A percentile compares a stretch with the other conserved stretches of the same genome.
Conservation (phyloP, 495 filamentous ascomycete species). For the Xylaria curta region DNA sequence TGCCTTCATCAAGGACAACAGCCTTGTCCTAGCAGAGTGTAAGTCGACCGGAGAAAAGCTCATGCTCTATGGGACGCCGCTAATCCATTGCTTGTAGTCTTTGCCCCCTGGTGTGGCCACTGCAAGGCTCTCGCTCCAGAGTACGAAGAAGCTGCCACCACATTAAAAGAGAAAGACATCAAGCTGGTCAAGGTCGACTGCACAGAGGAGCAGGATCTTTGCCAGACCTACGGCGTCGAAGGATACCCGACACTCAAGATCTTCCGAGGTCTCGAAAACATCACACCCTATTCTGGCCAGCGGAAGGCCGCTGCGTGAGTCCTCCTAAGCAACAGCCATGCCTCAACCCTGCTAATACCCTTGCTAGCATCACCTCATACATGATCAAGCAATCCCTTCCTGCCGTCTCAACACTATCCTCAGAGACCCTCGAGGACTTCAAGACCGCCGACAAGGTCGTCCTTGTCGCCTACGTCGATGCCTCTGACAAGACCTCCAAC, state of each 20-base stretch:
- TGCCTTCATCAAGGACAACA: conserved; percentile 82
- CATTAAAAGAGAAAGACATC: conserved; percentile 94
- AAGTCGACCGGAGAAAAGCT: conserved; percentile 40
- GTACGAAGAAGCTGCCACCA: conserved; percentile 90
- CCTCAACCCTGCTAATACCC: conserved; percentile 39
- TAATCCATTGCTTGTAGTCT: conserved; percentile 55
- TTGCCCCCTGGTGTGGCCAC: conserved; percentile 79
- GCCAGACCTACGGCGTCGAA: conserved; percentile 87
- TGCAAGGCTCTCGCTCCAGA: conserved; percentile 86
- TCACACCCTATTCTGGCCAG: conserved; percentile 83
- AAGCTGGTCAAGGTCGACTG: conserved; percentile 94
- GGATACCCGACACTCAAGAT: conserved; percentile 99
- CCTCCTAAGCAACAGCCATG: neutral
- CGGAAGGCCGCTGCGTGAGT: conserved; percentile 90
- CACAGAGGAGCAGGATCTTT: conserved; percentile 91
- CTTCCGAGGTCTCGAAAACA: conserved; percentile 90
- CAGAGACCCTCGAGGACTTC: conserved; percentile 88
- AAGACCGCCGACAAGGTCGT: conserved; percentile 98
- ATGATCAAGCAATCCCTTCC: conserved; percentile 99
- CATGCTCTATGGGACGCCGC: neutral
- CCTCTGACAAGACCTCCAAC: conserved; percentile 84
- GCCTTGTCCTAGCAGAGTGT: conserved; percentile 84
- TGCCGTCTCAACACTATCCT: conserved; percentile 80
- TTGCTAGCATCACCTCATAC: conserved; percentile 85
- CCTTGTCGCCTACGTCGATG: conserved; percentile 83